phyloP scores from a whole-genome alignment of 1,284 basidiomycete species.

The Pterulicium gracile region DNA sequence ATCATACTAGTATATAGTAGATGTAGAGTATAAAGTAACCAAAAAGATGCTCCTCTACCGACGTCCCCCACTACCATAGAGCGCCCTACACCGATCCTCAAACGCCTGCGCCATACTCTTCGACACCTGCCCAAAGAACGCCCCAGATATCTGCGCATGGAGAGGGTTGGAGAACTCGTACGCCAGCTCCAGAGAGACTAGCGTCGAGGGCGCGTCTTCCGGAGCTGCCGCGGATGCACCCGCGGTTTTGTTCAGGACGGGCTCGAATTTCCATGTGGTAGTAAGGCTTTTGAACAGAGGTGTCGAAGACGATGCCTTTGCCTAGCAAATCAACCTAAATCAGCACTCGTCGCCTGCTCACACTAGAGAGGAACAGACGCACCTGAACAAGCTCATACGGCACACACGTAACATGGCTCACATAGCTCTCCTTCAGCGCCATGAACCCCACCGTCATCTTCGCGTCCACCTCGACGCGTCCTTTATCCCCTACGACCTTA shows the following conservation, averaged over 20 bases:
- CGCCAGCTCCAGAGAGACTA: conserved; percentile 72
- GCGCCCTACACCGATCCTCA: conserved; percentile 65
- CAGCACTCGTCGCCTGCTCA: conserved; percentile 1
- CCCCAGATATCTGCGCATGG: conserved; percentile 71
- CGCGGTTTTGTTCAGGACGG: conserved; percentile 24
- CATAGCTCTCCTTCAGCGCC: conserved; percentile 79
- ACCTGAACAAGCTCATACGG: conserved; percentile 77
- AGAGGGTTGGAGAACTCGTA: conserved; percentile 86
- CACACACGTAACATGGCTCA: conserved; percentile 72
- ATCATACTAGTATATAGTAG: too few species aligned
- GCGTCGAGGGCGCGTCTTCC: conserved; percentile 36
- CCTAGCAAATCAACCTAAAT: conserved; percentile 24
- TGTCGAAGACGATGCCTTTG: conserved; percentile 73
- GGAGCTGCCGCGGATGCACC: conserved; percentile 11
- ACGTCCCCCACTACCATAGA: conserved; percentile 56
- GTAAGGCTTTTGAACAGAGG: conserved; percentile 80
- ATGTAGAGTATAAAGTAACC: too few species aligned
- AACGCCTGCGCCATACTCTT: conserved; percentile 90
- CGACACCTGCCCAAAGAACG: conserved; percentile 82
- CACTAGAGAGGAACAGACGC: conserved; percentile 20
- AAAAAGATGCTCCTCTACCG: too few species aligned
- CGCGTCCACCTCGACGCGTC: conserved; percentile 56
- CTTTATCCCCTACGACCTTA: conserved; percentile 17
- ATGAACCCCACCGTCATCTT: conserved; percentile 88
- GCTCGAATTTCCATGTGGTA: conserved; percentile 75